These are phyloP conservation scores for Pseudogymnoascus sp. DNA, from an alignment of 2,329 filamentous ascomycete genomes.

Conservation along the genomic window DNA sequence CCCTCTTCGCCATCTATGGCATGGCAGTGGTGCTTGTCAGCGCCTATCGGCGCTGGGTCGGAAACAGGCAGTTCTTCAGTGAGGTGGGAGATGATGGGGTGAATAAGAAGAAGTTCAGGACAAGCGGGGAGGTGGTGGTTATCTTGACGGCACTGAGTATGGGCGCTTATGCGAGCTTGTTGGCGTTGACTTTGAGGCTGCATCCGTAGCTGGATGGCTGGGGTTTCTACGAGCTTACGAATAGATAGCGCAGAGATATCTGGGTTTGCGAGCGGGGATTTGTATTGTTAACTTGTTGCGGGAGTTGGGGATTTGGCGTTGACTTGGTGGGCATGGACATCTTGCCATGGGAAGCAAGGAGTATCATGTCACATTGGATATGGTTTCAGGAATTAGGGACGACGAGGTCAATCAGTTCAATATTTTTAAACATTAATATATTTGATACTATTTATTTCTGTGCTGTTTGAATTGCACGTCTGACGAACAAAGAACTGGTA, in stretches of 20 bases:
- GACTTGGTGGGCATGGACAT: neutral
- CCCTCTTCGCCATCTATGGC: conserved; percentile 87
- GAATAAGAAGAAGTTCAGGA: conserved; percentile 50
- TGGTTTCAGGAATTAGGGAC: neutral
- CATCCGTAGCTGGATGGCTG: neutral
- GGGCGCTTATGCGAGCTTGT: conserved; percentile 47
- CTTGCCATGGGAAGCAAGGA: neutral
- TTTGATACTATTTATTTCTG: neutral
- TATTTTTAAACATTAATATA: neutral
- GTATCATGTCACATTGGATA: neutral
- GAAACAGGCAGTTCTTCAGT: conserved; percentile 88
- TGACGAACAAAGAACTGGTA: neutral
- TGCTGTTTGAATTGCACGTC: neutral
- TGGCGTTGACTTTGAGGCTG: conserved; percentile 45
- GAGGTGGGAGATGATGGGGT: conserved; percentile 34
- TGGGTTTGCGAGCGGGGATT: neutral
- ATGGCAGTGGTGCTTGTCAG: conserved; percentile 75
- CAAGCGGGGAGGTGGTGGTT: conserved; percentile 54
- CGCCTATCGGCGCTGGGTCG: conserved; percentile 79
- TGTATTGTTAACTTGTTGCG: neutral
- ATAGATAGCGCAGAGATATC: neutral
- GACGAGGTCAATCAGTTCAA: neutral
- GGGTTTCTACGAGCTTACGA: neutral
- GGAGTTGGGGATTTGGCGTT: neutral
- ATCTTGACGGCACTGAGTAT: conserved; percentile 50